Conservation (phyloP, 805 yeast genomes). For the Kluyveromyces siamensis region DNA sequence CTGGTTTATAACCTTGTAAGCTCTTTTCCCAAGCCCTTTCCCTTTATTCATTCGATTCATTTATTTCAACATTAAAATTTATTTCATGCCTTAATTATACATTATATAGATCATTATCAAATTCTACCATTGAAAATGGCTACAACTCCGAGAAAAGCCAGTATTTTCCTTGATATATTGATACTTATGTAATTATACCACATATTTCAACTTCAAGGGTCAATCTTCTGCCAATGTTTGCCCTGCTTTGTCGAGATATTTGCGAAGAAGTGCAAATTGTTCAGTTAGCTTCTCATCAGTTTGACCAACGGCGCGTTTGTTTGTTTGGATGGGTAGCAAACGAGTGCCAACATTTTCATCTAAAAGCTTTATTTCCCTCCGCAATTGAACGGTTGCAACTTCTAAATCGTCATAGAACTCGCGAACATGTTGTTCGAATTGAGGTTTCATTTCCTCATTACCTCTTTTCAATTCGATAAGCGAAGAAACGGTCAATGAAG, state of each 20-base stretch:
- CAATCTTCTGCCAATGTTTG: not conserved
- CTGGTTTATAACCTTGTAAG: too few species aligned
- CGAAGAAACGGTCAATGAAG: slow-evolving; percentile 24
- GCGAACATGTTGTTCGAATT: slow-evolving; percentile 20
- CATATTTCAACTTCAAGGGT: not conserved
- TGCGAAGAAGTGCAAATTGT: slow-evolving; percentile 14
- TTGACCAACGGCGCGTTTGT: slow-evolving; percentile 26
- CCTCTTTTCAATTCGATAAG: slow-evolving; percentile 25
- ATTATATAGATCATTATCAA: too few species aligned
- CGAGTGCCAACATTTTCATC: slow-evolving; percentile 25
- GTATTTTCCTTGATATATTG: not conserved
- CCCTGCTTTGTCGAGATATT: not conserved
- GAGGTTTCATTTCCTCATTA: slow-evolving; percentile 20
- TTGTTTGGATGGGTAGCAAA: slow-evolving; percentile 23
- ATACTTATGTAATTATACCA: not conserved
- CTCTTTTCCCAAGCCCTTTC: too few species aligned
- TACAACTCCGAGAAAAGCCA: too few species aligned
- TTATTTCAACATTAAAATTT: too few species aligned
- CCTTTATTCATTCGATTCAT: too few species aligned
- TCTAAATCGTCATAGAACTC: slow-evolving; percentile 20
- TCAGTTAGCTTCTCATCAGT: slow-evolving; percentile 26
- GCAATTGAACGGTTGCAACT: slow-evolving; percentile 14
- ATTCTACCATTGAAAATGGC: too few species aligned
- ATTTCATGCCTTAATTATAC: too few species aligned
- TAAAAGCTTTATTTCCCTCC: slow-evolving; percentile 20